phyloP scores from a whole-genome alignment of 768 basidiomycete genomes.

The Tylopilus cervinicoccineus region DNA sequence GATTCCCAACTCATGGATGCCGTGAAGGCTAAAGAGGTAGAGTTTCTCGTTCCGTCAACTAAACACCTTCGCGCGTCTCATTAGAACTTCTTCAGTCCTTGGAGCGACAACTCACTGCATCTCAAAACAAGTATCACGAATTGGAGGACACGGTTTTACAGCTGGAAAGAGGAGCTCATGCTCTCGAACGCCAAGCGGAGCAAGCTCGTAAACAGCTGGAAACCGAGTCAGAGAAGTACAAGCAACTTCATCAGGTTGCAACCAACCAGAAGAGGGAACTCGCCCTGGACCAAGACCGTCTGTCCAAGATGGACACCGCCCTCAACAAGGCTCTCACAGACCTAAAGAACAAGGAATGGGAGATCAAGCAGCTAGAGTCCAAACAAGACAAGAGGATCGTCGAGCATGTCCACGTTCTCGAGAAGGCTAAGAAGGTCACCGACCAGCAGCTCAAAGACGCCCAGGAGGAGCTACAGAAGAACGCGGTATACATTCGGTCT shows the following conservation, averaged over 20 bases:
- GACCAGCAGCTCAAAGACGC: constrained; percentile 87
- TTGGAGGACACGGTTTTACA: constrained; percentile 87
- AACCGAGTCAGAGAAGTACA: constrained; percentile 64
- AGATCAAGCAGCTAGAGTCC: constrained; percentile 80
- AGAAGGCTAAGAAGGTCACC: constrained; percentile 92
- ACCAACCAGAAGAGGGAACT: constrained; percentile 69
- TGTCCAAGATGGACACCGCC: constrained; percentile 71
- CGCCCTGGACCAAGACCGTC: constrained; percentile 60
- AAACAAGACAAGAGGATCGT: constrained; percentile 97
- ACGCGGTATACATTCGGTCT: constrained; percentile 75
- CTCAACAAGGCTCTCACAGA: constrained; percentile 79
- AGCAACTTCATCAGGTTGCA: constrained; percentile 66
- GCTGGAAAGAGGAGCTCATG: constrained; percentile 76
- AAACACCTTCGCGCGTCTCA: not conserved
- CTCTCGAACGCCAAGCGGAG: constrained; percentile 71
- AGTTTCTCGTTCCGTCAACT: constrained; percentile 10
- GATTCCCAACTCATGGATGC: constrained; percentile 63
- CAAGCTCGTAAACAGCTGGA: constrained; percentile 69
- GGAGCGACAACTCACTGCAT: constrained; percentile 69
- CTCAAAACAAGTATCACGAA: constrained; percentile 74
- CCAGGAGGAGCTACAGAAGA: constrained; percentile 70
- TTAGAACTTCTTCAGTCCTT: constrained; percentile 47
- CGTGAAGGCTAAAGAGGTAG: constrained; percentile 70
- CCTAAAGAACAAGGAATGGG: constrained; percentile 78
- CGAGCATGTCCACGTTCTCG: constrained; percentile 94